Conservation (phyloP, 306 rosid genomes). For the Prosopis cineraria region DNA sequence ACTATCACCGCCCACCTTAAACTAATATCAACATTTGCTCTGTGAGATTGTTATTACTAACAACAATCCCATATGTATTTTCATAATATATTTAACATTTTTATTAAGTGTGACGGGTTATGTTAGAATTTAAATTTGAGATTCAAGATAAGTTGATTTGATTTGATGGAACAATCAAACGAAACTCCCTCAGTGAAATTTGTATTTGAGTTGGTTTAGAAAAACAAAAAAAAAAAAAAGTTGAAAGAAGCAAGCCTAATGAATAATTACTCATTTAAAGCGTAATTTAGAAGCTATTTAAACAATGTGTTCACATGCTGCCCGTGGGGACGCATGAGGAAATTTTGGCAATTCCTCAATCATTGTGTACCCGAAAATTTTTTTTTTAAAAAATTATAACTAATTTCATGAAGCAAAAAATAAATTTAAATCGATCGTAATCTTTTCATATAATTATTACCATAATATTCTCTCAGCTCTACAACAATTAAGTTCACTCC, state of each 20-base stretch:
- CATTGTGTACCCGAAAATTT: neutral
- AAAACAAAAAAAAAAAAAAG: no score
- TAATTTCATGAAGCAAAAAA: neutral
- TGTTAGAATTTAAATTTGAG: no score
- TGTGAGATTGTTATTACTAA: no score
- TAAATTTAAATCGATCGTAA: neutral
- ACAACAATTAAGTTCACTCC: neutral
- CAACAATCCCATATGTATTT: no score
- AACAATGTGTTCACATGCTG: neutral
- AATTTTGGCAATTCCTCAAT: conserved; percentile 6
- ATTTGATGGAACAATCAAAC: no score
- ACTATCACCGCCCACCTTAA: no score
- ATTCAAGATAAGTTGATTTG: no score
- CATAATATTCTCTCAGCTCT: neutral
- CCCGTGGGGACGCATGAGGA: neutral
- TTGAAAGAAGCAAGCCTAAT: neutral
- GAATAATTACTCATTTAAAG: neutral
- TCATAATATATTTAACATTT: no score
- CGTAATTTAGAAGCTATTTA: neutral
- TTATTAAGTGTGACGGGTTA: no score
- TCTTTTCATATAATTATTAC: neutral
- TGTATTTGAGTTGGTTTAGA: neutral
- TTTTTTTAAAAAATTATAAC: neutral
- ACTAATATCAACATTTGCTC: no score
- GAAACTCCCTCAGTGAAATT: no score